Evolutionary conservation across 495 filamentous ascomycete species (phyloP), one percentile per base, ranked within the genome.

Genomic region (Xanthoparmelia taractica): DNA sequence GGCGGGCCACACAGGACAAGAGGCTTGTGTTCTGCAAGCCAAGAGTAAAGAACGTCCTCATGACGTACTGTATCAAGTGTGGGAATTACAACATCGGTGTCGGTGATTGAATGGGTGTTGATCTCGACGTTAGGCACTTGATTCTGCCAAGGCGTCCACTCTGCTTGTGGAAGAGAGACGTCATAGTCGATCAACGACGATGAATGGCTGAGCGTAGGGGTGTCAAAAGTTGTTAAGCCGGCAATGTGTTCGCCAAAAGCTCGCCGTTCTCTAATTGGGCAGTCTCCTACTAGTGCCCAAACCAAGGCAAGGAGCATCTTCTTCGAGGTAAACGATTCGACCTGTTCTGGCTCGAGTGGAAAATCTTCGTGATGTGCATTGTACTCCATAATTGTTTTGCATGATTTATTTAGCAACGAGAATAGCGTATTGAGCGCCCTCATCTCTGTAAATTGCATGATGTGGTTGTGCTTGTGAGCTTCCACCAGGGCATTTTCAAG

Each of bases 21-120:
- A 27, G 95, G 94, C 75, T 97, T 99, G 74, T 99, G 94, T 70
- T 99, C 94, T 15, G 95, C 94, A 27, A 99, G 83, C 95, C 94
- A 99, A 23, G 95, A 97, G 76, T 99, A 97, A 29, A 99, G 79
- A 34, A 99, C 86, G 77, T 97, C 95, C 75, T 99, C 94, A 69
- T 99, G 94, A 38, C 94, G 90, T 45, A 97, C 85, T 50, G 95
- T 99, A 73, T 99, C 94, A 57, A 97, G 75, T 5, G 94, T 99
- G 10, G 94, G 94, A 67, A 99, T 97, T 59, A 99, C 93, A 36
- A 97, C 87, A 75, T 99, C 94, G 3, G 94, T 97, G 73, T 97
- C 91, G 4, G 89, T 96, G 68, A 97, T 85, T 8, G 92, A 96
- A 72, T 99, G 94, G 2, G 94, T 99, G 69, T 97, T 96, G 73